A percentile compares a stretch with the other conserved stretches of the same genome.
These are phyloP conservation scores for Dipteronia dyeriana DNA, from an alignment of 345 rosid species.

Conservation along the genomic window DNA sequence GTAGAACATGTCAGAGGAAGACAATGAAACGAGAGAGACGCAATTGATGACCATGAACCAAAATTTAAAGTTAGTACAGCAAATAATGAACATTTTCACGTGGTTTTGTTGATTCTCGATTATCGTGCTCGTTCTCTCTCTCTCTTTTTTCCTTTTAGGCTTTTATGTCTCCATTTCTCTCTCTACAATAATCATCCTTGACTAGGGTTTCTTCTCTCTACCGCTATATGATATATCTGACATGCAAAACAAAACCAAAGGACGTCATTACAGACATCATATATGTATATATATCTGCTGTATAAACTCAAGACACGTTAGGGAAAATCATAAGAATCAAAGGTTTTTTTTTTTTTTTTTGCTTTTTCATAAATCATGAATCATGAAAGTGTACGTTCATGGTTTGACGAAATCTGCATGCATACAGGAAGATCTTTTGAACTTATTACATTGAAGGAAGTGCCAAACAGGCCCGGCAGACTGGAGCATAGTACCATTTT, in stretches of 20 bases:
- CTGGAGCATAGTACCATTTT: background rate
- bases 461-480: background rate
- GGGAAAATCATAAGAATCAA: background rate
- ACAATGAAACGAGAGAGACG: conserved; percentile 1
- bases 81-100: conserved; percentile 24
- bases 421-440: background rate
- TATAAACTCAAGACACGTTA: background rate
- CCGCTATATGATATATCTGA: background rate
- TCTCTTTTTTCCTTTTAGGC: background rate
- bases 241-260: background rate
- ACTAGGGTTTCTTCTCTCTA: background rate
- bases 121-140: background rate
- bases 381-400: background rate
- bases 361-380: too few species aligned
- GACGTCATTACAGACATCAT: background rate
- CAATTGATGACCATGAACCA: background rate
- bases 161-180: background rate
- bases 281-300: background rate
- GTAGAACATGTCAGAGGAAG: background rate
- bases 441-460: background rate
- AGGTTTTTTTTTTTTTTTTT: too few species aligned
- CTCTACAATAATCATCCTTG: background rate
- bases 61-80: background rate
- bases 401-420: background rate
- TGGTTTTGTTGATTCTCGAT: conserved; percentile 20